Conservation (phyloP, 2,329 filamentous ascomycete genomes). For the Bertia moriformis region DNA sequence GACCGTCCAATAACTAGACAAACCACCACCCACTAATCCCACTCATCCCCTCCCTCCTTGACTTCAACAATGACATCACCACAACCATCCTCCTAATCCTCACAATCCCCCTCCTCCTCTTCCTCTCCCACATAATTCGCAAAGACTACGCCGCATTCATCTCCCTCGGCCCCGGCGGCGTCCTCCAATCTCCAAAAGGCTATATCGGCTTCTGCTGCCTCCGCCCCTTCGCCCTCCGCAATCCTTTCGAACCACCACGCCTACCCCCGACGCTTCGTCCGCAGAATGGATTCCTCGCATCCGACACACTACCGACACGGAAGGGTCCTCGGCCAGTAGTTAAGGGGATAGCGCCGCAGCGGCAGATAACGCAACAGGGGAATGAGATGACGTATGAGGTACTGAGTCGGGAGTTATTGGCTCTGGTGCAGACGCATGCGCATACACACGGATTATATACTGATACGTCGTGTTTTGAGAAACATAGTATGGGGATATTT, state of each 20-base stretch:
- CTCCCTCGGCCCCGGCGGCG: slow-evolving; percentile 66
- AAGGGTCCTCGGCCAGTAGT: slow-evolving; percentile 50
- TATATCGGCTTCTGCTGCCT: slow-evolving; percentile 64
- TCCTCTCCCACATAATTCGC: slow-evolving; percentile 29
- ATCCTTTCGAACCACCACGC: slow-evolving; percentile 49
- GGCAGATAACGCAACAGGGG: slow-evolving; percentile 58
- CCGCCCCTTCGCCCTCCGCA: slow-evolving; percentile 53
- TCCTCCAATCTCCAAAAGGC: slow-evolving; percentile 57
- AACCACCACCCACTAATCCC: too few relatives aligned
- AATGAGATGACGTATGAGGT: slow-evolving; percentile 34
- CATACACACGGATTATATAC: slow-evolving; percentile 38
- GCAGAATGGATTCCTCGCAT: slow-evolving; percentile 39
- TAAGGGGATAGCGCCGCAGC: slow-evolving; percentile 66
- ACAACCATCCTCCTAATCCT: background rate
- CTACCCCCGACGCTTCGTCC: slow-evolving; percentile 35
- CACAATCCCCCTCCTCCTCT: background rate
- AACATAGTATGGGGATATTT: slow-evolving; percentile 30
- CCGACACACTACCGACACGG: slow-evolving; percentile 38
- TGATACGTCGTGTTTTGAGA: slow-evolving; percentile 65
- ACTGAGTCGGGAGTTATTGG: slow-evolving; percentile 35
- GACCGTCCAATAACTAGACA: too few relatives aligned
- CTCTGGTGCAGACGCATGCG: slow-evolving; percentile 29
- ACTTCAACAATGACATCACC: background rate
- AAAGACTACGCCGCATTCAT: slow-evolving; percentile 66
- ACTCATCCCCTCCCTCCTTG: background rate